These are phyloP conservation scores for Calocybe gangraenosa DNA, from an alignment of 768 basidiomycete genomes.

Conservation along the genomic window DNA sequence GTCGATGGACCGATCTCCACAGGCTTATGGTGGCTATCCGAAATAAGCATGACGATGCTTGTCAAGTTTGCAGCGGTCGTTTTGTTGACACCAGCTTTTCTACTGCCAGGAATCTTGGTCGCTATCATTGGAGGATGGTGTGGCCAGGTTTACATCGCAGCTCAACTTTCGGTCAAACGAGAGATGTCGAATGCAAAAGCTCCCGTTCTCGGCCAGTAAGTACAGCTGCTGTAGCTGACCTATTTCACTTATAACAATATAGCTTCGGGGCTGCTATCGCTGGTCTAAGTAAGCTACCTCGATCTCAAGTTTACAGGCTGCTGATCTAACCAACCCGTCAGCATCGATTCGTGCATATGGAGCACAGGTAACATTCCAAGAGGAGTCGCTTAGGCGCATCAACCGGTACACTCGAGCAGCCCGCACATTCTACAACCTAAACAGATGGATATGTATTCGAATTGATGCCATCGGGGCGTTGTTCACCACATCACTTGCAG, in stretches of 20 bases:
- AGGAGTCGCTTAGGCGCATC: slow-evolving; percentile 44
- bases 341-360: slow-evolving; percentile 65
- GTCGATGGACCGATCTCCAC: slow-evolving; percentile 44
- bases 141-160: slow-evolving; percentile 40
- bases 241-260: slow-evolving; percentile 4
- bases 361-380: slow-evolving; percentile 44
- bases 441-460: slow-evolving; percentile 43
- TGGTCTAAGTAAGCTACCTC: slow-evolving; percentile 40
- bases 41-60: slow-evolving; percentile 31
- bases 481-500: slow-evolving; percentile 52
- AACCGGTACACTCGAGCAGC: slow-evolving; percentile 47
- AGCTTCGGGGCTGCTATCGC: slow-evolving; percentile 53
- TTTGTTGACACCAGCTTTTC: slow-evolving; percentile 40
- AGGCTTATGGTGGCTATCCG: slow-evolving; percentile 23
- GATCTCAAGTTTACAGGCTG: background rate
- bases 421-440: slow-evolving; percentile 49
- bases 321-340: slow-evolving; percentile 12
- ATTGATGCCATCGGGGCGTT: slow-evolving; percentile 54
- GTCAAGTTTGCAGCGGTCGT: slow-evolving; percentile 41
- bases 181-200: slow-evolving; percentile 41
- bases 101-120: slow-evolving; percentile 40
- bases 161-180: slow-evolving; percentile 44
- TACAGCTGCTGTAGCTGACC: slow-evolving; percentile 22
- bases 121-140: slow-evolving; percentile 38
- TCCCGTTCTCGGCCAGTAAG: slow-evolving; percentile 34